Conservation (phyloP, 1,284 basidiomycete genomes). For the Puccinia hordei region DNA sequence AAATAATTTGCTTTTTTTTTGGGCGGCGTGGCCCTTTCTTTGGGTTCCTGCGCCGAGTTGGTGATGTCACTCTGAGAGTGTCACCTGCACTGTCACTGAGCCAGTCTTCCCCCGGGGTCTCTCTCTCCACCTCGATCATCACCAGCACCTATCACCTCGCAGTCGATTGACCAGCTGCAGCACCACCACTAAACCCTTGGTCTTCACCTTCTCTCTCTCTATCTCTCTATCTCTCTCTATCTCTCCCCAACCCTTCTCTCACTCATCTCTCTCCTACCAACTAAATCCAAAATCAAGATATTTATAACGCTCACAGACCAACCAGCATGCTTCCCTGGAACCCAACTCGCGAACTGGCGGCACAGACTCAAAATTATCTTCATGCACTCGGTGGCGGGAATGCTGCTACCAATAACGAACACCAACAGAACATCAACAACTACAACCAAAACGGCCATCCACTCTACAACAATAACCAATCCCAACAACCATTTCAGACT, state of each 20-base stretch:
- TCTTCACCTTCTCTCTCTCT: no score
- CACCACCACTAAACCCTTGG: no score
- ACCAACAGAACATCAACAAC: neutral
- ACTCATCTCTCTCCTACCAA: no score
- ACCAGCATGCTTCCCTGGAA: constrained; percentile 33
- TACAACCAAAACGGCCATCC: constrained; percentile 10
- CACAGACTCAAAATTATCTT: constrained; percentile 46
- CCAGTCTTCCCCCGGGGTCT: neutral
- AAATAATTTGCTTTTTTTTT: no score
- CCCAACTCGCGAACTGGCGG: constrained; percentile 34
- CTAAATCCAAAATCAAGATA: neutral
- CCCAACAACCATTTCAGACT: neutral
- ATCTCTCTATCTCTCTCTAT: no score
- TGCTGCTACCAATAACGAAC: neutral
- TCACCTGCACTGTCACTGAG: neutral
- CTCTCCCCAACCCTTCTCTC: no score
- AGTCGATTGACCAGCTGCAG: neutral
- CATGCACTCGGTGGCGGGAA: constrained; percentile 30
- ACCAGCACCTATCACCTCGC: neutral
- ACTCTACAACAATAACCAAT: constrained; percentile 11
- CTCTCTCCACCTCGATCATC: neutral
- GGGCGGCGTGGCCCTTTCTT: no score
- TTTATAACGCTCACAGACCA: neutral
- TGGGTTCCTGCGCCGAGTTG: neutral
- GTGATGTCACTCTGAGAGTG: neutral